Percentiles rank a stretch among this genome's conserved stretches.
These are phyloP conservation scores for Candida mesenterica DNA, from an alignment of 1,139 yeast species.

Conservation along the genomic window DNA sequence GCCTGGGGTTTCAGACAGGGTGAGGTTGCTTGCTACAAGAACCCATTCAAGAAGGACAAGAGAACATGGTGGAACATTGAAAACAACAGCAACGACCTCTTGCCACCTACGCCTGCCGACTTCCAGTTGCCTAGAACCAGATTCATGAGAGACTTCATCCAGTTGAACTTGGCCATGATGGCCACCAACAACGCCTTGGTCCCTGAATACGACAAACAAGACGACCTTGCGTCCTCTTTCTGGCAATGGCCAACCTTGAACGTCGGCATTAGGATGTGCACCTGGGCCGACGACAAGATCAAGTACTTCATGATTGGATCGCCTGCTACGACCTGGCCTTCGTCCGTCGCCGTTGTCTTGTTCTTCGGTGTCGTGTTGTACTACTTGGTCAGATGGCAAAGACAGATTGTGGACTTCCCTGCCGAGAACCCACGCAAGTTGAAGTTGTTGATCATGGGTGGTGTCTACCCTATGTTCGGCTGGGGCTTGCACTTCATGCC, in stretches of 20 bases:
- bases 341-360: slow-evolving; percentile 63
- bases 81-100: slow-evolving; percentile 68
- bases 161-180: slow-evolving; percentile 96
- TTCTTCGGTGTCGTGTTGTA: slow-evolving; percentile 57
- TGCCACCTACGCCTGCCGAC: slow-evolving; percentile 71
- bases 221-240: slow-evolving; percentile 84
- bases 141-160: slow-evolving; percentile 86
- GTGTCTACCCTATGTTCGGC: slow-evolving; percentile 86
- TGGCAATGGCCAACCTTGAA: slow-evolving; percentile 99
- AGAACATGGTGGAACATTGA: slow-evolving; percentile 99
- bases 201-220: slow-evolving; percentile 89
- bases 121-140: slow-evolving; percentile 80
- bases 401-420: slow-evolving; percentile 77
- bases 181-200: slow-evolving; percentile 95
- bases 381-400: slow-evolving; percentile 86
- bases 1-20: slow-evolving; percentile 99
- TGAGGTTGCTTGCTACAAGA: slow-evolving; percentile 83
- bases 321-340: slow-evolving; percentile 94
- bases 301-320: slow-evolving; percentile 91
- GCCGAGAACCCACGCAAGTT: slow-evolving; percentile 27
- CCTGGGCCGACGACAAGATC: slow-evolving; percentile 80
- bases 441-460: slow-evolving; percentile 62
- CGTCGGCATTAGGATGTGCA: slow-evolving; percentile 92
- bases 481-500: slow-evolving; percentile 95
- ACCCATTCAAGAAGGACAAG: slow-evolving; percentile 80